These are phyloP conservation scores for Neurospora sp. DNA, from an alignment of 495 filamentous ascomycete species.

Conservation along the genomic window DNA sequence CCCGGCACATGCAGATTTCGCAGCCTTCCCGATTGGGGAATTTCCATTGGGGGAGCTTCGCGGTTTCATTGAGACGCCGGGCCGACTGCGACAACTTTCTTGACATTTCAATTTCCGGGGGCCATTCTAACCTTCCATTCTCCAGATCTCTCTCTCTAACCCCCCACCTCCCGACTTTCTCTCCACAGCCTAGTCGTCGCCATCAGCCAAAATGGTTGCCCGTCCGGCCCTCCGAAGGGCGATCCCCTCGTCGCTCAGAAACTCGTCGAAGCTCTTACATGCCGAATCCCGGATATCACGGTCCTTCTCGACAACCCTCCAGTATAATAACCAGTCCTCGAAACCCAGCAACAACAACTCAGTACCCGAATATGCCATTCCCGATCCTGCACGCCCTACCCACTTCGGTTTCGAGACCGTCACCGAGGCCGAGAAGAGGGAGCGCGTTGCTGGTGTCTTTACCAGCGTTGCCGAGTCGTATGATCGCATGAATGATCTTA, in stretches of 20 bases:
- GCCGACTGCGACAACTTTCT: neutral
- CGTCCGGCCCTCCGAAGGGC: slow-evolving; percentile 18
- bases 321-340: neutral
- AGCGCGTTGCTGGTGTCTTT: slow-evolving; percentile 73
- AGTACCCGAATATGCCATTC: slow-evolving; percentile 23
- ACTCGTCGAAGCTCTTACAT: neutral
- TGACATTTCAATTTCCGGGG: neutral
- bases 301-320: slow-evolving; percentile 14
- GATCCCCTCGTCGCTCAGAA: slow-evolving; percentile 8
- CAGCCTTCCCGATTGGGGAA: slow-evolving; percentile 1
- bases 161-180: neutral
- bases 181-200: neutral
- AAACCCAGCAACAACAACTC: slow-evolving; percentile 8
- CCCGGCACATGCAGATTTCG: neutral
- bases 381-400: slow-evolving; percentile 55
- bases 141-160: neutral
- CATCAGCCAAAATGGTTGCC: slow-evolving; percentile 11
- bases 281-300: slow-evolving; percentile 7
- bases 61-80: neutral
- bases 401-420: slow-evolving; percentile 93
- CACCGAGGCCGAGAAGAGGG: slow-evolving; percentile 64
- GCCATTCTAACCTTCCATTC: neutral
- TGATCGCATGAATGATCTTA: slow-evolving; percentile 97
- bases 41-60: neutral
- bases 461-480: slow-evolving; percentile 86